Conservation (phyloP, 75 land plant genomes). For the Pinus albicaulis region DNA sequence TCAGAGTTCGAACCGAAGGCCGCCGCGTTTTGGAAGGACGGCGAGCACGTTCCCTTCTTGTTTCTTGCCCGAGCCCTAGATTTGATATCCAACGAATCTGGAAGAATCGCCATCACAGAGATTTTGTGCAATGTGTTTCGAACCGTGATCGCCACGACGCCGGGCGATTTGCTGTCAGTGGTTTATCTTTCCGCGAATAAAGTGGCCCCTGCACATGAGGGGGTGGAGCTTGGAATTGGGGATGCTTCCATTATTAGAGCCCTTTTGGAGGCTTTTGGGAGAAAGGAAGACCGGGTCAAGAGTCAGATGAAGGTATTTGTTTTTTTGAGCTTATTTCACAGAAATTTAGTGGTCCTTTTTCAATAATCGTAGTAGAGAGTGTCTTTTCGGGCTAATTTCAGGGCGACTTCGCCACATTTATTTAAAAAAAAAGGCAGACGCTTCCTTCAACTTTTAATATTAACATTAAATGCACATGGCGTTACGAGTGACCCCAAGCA, state of each 20-base stretch:
- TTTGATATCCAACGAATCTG: slow-evolving; percentile 70
- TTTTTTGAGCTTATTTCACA: too few species aligned
- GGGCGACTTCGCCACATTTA: too few species aligned
- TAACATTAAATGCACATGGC: too few species aligned
- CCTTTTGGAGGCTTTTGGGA: slow-evolving; percentile 83
- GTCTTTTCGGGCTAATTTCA: too few species aligned
- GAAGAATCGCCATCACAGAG: slow-evolving; percentile 85
- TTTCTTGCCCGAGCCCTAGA: slow-evolving; percentile 72
- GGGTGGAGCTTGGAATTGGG: slow-evolving; percentile 94
- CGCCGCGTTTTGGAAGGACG: slow-evolving; percentile 81
- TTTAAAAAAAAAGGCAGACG: too few species aligned
- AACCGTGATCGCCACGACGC: slow-evolving; percentile 81
- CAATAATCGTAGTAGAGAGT: too few species aligned
- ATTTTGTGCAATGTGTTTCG: slow-evolving; percentile 87
- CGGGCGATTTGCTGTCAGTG: slow-evolving; percentile 75
- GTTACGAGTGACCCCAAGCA: too few species aligned
- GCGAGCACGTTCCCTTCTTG: slow-evolving; percentile 79
- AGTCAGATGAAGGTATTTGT: slow-evolving; percentile 71
- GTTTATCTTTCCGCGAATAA: slow-evolving; percentile 87
- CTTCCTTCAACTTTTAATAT: too few species aligned
- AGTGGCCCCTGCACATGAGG: slow-evolving; percentile 88
- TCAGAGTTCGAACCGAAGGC: slow-evolving; percentile 56
- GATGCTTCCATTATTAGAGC: slow-evolving; percentile 82
- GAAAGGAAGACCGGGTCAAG: slow-evolving; percentile 81
- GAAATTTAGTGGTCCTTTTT: too few species aligned